These are phyloP conservation scores for Ceratocystis eucalypticola DNA, from an alignment of 2,329 filamentous ascomycete genomes.

Conservation along the genomic window DNA sequence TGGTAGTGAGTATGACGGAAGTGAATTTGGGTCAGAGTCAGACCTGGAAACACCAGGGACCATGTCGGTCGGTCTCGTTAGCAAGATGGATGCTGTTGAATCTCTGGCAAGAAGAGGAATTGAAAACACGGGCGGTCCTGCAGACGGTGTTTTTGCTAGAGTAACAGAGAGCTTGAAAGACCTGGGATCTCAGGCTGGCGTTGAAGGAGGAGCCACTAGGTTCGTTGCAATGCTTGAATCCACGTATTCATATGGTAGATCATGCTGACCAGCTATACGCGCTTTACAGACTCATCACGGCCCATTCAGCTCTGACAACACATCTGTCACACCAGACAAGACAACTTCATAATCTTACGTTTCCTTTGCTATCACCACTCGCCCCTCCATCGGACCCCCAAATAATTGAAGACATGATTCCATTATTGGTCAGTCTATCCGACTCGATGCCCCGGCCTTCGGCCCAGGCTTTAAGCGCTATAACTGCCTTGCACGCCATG, in stretches of 20 bases:
- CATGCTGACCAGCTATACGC: slow-evolving; percentile 3
- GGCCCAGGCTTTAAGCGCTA: slow-evolving; percentile 49
- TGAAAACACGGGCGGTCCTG: slow-evolving; percentile 50
- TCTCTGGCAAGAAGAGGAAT: slow-evolving; percentile 52
- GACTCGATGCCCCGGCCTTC: slow-evolving; percentile 53
- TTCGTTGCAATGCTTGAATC: slow-evolving; percentile 26
- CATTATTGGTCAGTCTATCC: slow-evolving; percentile 50
- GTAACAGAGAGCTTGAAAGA: slow-evolving; percentile 57
- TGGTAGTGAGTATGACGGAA: slow-evolving; percentile 54
- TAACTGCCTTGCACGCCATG: slow-evolving; percentile 54
- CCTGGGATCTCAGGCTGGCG: slow-evolving; percentile 56
- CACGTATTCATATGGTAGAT: background rate
- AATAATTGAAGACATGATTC: slow-evolving; percentile 54
- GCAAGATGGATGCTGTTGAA: slow-evolving; percentile 60
- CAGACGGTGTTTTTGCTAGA: slow-evolving; percentile 53
- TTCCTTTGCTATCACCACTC: slow-evolving; percentile 56
- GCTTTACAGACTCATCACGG: slow-evolving; percentile 52
- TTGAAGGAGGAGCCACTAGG: slow-evolving; percentile 61
- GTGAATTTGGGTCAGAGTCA: slow-evolving; percentile 59
- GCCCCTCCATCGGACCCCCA: slow-evolving; percentile 49
- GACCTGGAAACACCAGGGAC: slow-evolving; percentile 52
- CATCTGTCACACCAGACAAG: slow-evolving; percentile 65
- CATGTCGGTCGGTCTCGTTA: slow-evolving; percentile 51
- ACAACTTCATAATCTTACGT: slow-evolving; percentile 58
- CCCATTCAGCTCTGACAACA: slow-evolving; percentile 59